Conservation (phyloP, 2,329 filamentous ascomycete genomes). For the Aciculosporium take region DNA sequence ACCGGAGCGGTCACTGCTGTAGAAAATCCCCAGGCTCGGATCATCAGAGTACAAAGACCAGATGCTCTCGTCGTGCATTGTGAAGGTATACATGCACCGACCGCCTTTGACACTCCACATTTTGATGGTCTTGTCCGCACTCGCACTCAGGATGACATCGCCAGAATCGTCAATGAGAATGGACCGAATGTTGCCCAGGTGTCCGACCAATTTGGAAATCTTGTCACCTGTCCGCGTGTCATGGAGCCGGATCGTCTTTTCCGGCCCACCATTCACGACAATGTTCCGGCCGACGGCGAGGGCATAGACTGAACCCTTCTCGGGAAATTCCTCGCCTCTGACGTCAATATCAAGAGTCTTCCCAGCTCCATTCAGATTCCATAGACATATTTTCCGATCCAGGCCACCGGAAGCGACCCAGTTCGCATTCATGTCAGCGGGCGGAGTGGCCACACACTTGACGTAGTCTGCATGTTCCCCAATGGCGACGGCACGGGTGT, state of each 20-base stretch:
- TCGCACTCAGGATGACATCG: conserved; percentile 85
- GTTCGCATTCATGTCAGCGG: conserved; percentile 42
- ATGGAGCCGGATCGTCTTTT: conserved; percentile 86
- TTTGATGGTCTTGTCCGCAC: conserved; percentile 93
- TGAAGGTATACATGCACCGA: conserved; percentile 92
- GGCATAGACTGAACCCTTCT: conserved; percentile 93
- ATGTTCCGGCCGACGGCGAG: conserved; percentile 67
- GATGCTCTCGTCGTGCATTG: conserved; percentile 97
- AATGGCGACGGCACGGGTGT: conserved; percentile 48
- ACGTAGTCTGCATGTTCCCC: conserved; percentile 93
- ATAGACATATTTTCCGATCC: conserved; percentile 81
- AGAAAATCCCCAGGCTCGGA: conserved; percentile 76
- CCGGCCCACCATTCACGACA: conserved; percentile 82
- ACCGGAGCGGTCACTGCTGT: conserved; percentile 85
- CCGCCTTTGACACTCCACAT: conserved; percentile 94
- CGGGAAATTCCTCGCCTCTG: conserved; percentile 63
- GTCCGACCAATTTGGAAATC: conserved; percentile 91
- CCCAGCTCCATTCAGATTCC: conserved; percentile 81
- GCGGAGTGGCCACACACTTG: conserved; percentile 76
- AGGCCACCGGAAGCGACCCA: conserved; percentile 94
- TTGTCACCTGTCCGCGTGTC: conserved; percentile 78
- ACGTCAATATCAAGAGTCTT: conserved; percentile 79
- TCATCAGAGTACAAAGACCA: conserved; percentile 91
- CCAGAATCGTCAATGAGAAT: conserved; percentile 81
- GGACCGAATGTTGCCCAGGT: conserved; percentile 86